A percentile compares a stretch with the other conserved stretches of the same genome.
These are phyloP conservation scores for Escallonia rubra DNA, from an alignment of 129 eudicot species.

Conservation along the genomic window DNA sequence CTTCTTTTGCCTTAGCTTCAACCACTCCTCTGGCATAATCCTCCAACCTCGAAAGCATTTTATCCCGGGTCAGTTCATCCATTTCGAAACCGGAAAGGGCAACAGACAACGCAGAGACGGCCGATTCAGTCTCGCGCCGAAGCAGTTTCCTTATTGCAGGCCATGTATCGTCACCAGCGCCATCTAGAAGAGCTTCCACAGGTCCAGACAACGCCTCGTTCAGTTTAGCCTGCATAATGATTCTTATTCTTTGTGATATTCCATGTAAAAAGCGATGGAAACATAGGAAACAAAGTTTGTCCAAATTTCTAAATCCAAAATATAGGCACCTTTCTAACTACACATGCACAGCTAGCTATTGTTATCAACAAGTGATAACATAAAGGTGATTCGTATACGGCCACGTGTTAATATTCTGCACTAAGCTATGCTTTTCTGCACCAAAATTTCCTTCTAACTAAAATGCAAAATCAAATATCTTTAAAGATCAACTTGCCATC, in stretches of 20 bases:
- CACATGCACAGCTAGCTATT: too few species aligned
- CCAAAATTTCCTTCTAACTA: too few species aligned
- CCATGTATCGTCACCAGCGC: constrained; percentile 91
- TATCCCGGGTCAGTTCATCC: constrained; percentile 59
- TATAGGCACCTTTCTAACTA: too few species aligned
- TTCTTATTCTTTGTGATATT: constrained; percentile 6
- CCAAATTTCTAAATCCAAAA: too few species aligned
- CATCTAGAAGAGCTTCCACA: constrained; percentile 91
- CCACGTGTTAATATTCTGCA: too few species aligned
- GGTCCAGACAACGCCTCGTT: constrained; percentile 77
- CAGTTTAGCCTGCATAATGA: constrained; percentile 53
- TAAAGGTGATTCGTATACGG: too few species aligned
- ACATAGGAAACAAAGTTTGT: too few species aligned
- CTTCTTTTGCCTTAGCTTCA: constrained; percentile 85
- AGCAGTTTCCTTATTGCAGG: constrained; percentile 92
- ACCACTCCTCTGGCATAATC: constrained; percentile 72
- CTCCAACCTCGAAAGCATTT: constrained; percentile 65
- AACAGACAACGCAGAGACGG: constrained; percentile 59
- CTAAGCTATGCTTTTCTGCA: too few species aligned
- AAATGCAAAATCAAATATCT: too few species aligned
- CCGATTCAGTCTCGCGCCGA: constrained; percentile 63
- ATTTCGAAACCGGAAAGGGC: constrained; percentile 85
- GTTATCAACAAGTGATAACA: too few species aligned
- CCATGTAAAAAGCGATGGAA: background rate
- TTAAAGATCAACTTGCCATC: too few species aligned